phyloP scores from a whole-genome alignment of 176 grass and related monocot genomes.

The Stipa capillata region DNA sequence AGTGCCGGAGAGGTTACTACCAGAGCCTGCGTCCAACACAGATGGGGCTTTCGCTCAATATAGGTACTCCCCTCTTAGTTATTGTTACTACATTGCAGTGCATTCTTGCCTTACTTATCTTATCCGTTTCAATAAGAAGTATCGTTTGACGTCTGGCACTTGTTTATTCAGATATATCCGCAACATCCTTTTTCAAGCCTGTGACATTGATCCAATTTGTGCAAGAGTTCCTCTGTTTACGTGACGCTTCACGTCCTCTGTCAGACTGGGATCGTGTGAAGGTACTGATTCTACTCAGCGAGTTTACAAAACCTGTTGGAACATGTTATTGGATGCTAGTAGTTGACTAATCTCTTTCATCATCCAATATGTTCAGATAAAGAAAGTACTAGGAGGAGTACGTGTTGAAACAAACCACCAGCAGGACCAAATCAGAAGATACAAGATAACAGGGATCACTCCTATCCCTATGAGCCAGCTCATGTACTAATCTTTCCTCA shows the following conservation, averaged over 20 bases:
- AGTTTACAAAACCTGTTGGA: neutral
- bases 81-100: neutral
- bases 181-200: slow-evolving; percentile 72
- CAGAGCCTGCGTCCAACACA: slow-evolving; percentile 75
- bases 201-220: slow-evolving; percentile 46
- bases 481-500: slow-evolving; percentile 25
- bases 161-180: slow-evolving; percentile 56
- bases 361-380: slow-evolving; percentile 34
- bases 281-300: slow-evolving; percentile 5
- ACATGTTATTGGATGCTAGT: neutral
- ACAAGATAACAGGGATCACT: slow-evolving; percentile 64
- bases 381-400: slow-evolving; percentile 51
- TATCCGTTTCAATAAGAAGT: neutral
- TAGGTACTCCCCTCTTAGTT: slow-evolving; percentile 29
- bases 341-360: neutral
- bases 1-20: slow-evolving; percentile 78
- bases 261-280: slow-evolving; percentile 48
- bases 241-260: slow-evolving; percentile 26
- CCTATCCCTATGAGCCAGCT: slow-evolving; percentile 35
- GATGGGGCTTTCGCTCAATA: slow-evolving; percentile 71
- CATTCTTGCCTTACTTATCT: neutral
- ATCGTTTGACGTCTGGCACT: neutral
- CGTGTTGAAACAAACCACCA: slow-evolving; percentile 55
- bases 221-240: slow-evolving; percentile 25
- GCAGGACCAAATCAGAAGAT: slow-evolving; percentile 38